Base-by-base conservation (phyloP, 2,329 filamentous ascomycete species). In the Peltaster fructicola region DNA sequence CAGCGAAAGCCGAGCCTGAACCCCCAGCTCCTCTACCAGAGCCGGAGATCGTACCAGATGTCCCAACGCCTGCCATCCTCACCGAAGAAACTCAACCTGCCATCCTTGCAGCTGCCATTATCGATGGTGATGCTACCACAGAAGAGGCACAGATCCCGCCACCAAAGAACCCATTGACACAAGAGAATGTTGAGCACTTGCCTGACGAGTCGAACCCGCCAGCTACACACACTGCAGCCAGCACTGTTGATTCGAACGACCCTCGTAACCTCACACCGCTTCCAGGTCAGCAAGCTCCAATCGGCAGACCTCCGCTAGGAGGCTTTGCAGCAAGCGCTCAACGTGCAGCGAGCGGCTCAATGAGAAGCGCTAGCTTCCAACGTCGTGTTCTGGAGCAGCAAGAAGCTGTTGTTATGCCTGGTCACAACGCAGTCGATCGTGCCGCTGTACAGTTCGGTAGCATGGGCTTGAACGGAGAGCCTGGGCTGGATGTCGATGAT, bases 341-440 rank as follows among this genome's bases (percentile, higher is more conserved):
- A 42, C 92, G 91, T 57, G 78, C 78, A 8, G 76, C 73, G 33
- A 57, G 67, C 13, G 53, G 51, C 15, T 43, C 65, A 29, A 59
- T 61, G 31, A 77, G 85, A 32, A 73, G 71, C 27, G 68, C 80
- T 11, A 84, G 74, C 54, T 81, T 77, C 52, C 77, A 90, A 50
- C 73, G 85, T 37, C 77, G 81, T 43, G 66, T 93, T 26, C 63
- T 91, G 44, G 84, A 95, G 42, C 88, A 98, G 49, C 84, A 92
- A 52, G 88, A 98, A 57, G 81, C 88, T 30, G 88, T 98, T 19
- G 82, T 92, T 36, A 93, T 98, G 85, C 88, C 88, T 22, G 82
- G 80, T 31, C 92, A 93, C 58, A 82, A 88, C 39, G 84, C 88
- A 26, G 77, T 98, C 14, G 85, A 95, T 49, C 74, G 82, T 41